Percentiles rank a stretch among this genome's conserved stretches.
Conservation (phyloP, 805 yeast species). For the Candida insectalens region DNA sequence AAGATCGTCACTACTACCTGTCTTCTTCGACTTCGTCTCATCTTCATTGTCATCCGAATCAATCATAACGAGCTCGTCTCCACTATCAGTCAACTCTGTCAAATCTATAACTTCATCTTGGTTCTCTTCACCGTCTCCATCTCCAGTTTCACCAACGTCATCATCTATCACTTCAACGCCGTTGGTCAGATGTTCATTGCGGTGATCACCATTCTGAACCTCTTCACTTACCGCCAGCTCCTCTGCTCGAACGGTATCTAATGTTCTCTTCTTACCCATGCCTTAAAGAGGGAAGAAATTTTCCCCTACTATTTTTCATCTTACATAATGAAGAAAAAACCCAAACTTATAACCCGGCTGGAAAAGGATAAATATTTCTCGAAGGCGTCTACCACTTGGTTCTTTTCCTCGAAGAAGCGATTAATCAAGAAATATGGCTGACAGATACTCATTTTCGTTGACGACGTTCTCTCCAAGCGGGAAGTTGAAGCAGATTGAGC, state of each 20-base stretch:
- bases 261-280: too few species aligned
- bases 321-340: too few species aligned
- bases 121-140: neutral
- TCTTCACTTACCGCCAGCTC: neutral
- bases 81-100: neutral
- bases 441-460: slow-evolving; percentile 92
- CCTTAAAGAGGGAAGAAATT: too few species aligned
- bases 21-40: slow-evolving; percentile 1
- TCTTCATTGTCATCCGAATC: neutral
- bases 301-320: neutral
- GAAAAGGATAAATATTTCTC: too few species aligned
- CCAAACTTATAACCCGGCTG: too few species aligned
- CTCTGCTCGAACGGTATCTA: too few species aligned
- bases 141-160: slow-evolving; percentile 3
- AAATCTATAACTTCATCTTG: slow-evolving; percentile 1
- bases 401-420: too few species aligned
- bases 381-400: too few species aligned
- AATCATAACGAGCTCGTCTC: neutral
- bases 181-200: neutral
- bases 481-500: slow-evolving; percentile 93
- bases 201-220: neutral
- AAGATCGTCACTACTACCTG: slow-evolving; percentile 24
- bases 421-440: slow-evolving; percentile 94
- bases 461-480: slow-evolving; percentile 99
- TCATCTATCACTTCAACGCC: neutral